Percentiles rank a stretch among this genome's conserved stretches.
Evolutionary conservation across 306 rosid species (phyloP).

Genomic region (Sphenostylis stenocarpa): DNA sequence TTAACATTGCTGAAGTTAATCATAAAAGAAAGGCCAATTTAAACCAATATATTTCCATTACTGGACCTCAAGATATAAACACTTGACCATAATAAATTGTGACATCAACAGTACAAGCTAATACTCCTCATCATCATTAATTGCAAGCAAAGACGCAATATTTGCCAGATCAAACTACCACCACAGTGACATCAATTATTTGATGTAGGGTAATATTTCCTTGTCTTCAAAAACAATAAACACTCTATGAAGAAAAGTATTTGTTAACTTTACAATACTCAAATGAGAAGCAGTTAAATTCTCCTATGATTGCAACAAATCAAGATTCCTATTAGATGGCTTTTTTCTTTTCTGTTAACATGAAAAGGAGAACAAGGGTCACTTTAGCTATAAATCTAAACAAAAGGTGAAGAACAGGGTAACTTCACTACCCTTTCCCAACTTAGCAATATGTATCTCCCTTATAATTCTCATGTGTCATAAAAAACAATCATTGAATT

Average conservation of each 20-base stretch:
- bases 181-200: background rate
- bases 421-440: background rate
- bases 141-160: conserved; percentile 16
- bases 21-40: background rate
- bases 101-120: background rate
- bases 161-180: background rate
- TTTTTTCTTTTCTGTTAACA: background rate
- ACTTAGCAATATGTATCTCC: background rate
- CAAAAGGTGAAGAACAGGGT: background rate
- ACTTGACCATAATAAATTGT: background rate
- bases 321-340: background rate
- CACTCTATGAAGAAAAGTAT: background rate
- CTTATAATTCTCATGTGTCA: no score
- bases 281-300: background rate
- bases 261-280: background rate
- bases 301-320: background rate
- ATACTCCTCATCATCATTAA: background rate
- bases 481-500: no score
- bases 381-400: background rate
- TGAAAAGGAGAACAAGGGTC: background rate
- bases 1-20: background rate
- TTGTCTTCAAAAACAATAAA: background rate
- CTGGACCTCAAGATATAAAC: background rate
- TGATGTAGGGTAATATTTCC: background rate
- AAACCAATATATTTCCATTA: background rate